These are phyloP conservation scores for Saccharomycopsis fodiens DNA, from an alignment of 805 yeast species.

Conservation along the genomic window DNA sequence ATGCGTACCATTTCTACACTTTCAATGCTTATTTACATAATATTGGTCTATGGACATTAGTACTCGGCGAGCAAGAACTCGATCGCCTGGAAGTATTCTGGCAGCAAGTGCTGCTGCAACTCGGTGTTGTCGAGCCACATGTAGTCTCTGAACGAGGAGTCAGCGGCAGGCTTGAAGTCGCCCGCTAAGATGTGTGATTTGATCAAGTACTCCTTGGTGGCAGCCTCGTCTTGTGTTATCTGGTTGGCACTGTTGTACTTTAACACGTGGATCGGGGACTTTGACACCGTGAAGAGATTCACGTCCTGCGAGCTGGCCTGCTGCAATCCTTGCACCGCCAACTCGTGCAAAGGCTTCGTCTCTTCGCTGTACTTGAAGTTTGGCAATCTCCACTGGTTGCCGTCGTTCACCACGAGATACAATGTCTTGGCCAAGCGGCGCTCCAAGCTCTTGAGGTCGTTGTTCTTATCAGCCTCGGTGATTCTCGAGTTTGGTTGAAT, in stretches of 20 bases:
- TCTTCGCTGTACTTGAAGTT: slow-evolving; percentile 38
- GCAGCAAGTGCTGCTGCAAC: slow-evolving; percentile 43
- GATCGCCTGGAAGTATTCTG: slow-evolving; percentile 49
- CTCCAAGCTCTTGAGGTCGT: slow-evolving; percentile 63
- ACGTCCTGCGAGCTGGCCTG: slow-evolving; percentile 64
- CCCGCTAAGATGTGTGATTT: slow-evolving; percentile 90
- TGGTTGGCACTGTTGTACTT: slow-evolving; percentile 31
- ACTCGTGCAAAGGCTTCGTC: slow-evolving; percentile 53
- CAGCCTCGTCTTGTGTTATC: slow-evolving; percentile 20
- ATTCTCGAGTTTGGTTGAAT: slow-evolving; percentile 61
- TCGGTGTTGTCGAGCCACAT: slow-evolving; percentile 87
- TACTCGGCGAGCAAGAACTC: slow-evolving; percentile 31
- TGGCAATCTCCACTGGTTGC: slow-evolving; percentile 71
- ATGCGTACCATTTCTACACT: not conserved
- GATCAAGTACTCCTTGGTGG: slow-evolving; percentile 57
- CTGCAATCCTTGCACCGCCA: slow-evolving; percentile 71
- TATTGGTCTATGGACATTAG: slow-evolving; percentile 1
- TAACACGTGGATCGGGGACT: slow-evolving; percentile 72
- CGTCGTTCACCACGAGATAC: slow-evolving; percentile 57
- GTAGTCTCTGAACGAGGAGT: slow-evolving; percentile 38
- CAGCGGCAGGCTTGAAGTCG: slow-evolving; percentile 42
- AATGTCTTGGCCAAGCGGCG: slow-evolving; percentile 74
- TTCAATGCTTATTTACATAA: not conserved
- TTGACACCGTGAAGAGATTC: slow-evolving; percentile 88
- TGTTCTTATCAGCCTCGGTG: slow-evolving; percentile 66